Conservation (phyloP, 1,284 basidiomycete species). For the Cutaneotrichosporon cyanovorans region DNA sequence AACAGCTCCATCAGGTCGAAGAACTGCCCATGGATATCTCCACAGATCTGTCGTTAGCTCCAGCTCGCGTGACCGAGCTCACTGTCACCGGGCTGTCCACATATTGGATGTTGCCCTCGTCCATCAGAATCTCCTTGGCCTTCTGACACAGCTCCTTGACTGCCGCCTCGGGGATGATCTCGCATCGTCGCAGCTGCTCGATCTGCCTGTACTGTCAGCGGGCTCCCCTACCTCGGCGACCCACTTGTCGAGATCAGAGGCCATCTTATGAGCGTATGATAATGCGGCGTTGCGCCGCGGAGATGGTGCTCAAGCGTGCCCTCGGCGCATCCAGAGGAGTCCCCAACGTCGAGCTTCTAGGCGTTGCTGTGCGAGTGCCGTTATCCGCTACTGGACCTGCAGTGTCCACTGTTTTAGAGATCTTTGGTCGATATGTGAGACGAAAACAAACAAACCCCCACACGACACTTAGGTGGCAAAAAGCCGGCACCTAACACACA, state of each 20-base stretch:
- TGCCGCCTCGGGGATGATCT: slow-evolving; percentile 84
- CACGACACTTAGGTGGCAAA: too few species aligned
- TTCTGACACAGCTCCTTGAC: slow-evolving; percentile 90
- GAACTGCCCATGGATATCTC: slow-evolving; percentile 98
- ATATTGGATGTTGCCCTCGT: slow-evolving; percentile 94
- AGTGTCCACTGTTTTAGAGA: too few species aligned
- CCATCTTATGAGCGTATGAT: slow-evolving; percentile 17
- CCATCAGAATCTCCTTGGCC: slow-evolving; percentile 90
- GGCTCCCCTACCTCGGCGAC: neutral
- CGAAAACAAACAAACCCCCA: neutral
- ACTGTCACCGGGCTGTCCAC: slow-evolving; percentile 96
- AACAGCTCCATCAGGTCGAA: slow-evolving; percentile 97
- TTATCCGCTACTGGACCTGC: too few species aligned
- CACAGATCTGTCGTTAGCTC: slow-evolving; percentile 67
- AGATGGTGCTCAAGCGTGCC: neutral
- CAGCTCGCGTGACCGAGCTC: slow-evolving; percentile 38
- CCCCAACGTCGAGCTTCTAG: too few species aligned
- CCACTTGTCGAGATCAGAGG: slow-evolving; percentile 39
- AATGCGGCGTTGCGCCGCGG: neutral
- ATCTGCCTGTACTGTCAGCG: slow-evolving; percentile 56
- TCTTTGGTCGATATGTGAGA: too few species aligned
- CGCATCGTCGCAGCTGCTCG: slow-evolving; percentile 79
- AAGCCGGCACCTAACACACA: too few species aligned
- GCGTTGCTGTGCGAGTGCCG: too few species aligned
- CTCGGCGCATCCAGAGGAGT: too few species aligned